Evolutionary conservation across 2,329 filamentous ascomycete species (phyloP).

Genomic region (Arthroderma uncinatum): DNA sequence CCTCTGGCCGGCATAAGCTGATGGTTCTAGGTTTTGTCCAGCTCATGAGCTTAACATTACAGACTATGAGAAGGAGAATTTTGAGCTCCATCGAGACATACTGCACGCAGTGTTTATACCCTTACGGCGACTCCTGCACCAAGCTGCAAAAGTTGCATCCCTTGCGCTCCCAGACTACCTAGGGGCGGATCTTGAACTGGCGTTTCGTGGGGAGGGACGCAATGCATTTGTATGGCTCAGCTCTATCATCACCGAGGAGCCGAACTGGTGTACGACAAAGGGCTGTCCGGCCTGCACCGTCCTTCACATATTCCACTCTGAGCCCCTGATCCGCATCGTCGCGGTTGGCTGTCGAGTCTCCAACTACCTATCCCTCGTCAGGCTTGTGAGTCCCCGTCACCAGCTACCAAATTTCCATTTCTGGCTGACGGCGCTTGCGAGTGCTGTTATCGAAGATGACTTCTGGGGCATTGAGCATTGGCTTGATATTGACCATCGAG

Average conservation of each 20-base stretch:
- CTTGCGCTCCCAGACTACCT: conserved; percentile 39
- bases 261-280: conserved; percentile 46
- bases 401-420: conserved; percentile 27
- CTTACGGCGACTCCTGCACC: conserved; percentile 46
- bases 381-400: conserved; percentile 15
- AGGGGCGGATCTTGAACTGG: conserved; percentile 45
- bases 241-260: conserved; percentile 47
- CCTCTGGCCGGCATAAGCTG: not conserved
- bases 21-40: conserved; percentile 26
- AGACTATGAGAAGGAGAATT: conserved; percentile 24
- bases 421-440: conserved; percentile 30
- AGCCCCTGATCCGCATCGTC: conserved; percentile 35
- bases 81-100: conserved; percentile 46
- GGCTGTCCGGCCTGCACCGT: conserved; percentile 44
- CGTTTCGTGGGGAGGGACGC: conserved; percentile 46
- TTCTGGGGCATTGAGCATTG: conserved; percentile 35
- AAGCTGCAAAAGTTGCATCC: conserved; percentile 43
- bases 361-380: conserved; percentile 23
- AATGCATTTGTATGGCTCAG: conserved; percentile 49
- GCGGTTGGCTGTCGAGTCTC: conserved; percentile 34
- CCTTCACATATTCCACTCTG: conserved; percentile 34
- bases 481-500: conserved; percentile 33
- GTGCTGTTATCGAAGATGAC: conserved; percentile 32
- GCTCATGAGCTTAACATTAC: conserved; percentile 26
- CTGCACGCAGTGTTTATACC: conserved; percentile 49